Evolutionary conservation across 2,329 filamentous ascomycete genomes (phyloP).

Genomic region (Sporothrix pallida): DNA sequence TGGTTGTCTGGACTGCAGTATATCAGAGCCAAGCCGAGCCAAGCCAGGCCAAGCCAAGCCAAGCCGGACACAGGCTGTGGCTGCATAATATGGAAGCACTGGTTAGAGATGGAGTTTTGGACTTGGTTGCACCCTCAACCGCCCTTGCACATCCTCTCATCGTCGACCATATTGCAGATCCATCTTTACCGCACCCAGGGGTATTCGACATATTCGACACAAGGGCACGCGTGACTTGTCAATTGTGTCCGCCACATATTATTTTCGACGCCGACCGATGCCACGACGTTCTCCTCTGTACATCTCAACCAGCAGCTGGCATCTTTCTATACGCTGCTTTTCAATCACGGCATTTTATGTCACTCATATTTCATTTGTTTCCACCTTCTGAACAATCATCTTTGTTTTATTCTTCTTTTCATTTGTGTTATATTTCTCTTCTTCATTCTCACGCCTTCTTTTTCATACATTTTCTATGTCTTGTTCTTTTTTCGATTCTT

Average conservation of each 20-base stretch:
- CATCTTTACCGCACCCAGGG: background rate
- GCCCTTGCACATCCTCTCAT: background rate
- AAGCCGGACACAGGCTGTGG: background rate
- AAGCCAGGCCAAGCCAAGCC: conserved; percentile 23
- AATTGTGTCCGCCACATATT: background rate
- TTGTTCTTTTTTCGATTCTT: conserved; percentile 17
- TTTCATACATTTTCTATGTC: conserved; percentile 11
- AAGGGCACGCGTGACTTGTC: background rate
- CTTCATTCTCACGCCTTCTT: conserved; percentile 21
- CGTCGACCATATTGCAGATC: background rate
- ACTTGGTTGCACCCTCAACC: background rate
- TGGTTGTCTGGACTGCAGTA: background rate
- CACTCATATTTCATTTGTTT: background rate
- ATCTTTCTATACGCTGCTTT: background rate
- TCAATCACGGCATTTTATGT: conserved; percentile 16
- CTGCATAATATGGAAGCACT: background rate
- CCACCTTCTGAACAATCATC: conserved; percentile 5
- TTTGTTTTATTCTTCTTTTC: background rate
- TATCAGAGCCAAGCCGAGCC: conserved; percentile 22
- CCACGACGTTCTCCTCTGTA: conserved; percentile 11
- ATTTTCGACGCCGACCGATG: background rate
- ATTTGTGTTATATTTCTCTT: conserved; percentile 1
- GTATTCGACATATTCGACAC: background rate
- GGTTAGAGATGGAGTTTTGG: background rate
- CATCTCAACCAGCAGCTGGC: conserved; percentile 1